A percentile compares a stretch with the other conserved stretches of the same genome.
These are phyloP conservation scores for Leccinum aurantiacum DNA, from an alignment of 768 basidiomycete genomes.

Conservation along the genomic window DNA sequence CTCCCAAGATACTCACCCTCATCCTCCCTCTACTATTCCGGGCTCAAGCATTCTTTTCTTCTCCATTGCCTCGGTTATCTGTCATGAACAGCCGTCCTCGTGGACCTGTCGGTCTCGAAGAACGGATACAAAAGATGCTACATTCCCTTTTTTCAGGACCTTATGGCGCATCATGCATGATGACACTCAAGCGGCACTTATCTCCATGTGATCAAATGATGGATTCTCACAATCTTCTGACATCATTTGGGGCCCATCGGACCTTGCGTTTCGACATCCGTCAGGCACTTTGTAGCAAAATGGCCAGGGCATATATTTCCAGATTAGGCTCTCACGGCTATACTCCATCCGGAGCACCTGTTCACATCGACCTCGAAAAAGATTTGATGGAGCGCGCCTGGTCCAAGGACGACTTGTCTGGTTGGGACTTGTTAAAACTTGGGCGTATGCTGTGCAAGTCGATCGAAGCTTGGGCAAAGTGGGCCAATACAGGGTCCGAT, in stretches of 20 bases:
- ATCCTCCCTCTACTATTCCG: slow-evolving; percentile 78
- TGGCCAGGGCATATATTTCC: slow-evolving; percentile 66
- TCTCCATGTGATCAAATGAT: slow-evolving; percentile 35
- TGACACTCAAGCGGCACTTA: slow-evolving; percentile 58
- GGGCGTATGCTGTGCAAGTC: slow-evolving; percentile 55
- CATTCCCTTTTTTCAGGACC: slow-evolving; percentile 61
- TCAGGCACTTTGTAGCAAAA: slow-evolving; percentile 55
- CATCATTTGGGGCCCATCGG: slow-evolving; percentile 59
- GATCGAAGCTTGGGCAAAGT: slow-evolving; percentile 58
- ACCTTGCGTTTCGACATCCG: slow-evolving; percentile 65
- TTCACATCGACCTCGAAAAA: slow-evolving; percentile 56
- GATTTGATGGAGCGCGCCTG: slow-evolving; percentile 73
- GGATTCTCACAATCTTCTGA: slow-evolving; percentile 33
- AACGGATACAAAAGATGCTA: slow-evolving; percentile 55
- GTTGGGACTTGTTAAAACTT: slow-evolving; percentile 65
- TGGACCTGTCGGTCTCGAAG: slow-evolving; percentile 43
- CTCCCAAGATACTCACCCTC: slow-evolving; percentile 49
- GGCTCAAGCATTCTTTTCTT: slow-evolving; percentile 60
- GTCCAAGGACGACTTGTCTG: slow-evolving; percentile 64
- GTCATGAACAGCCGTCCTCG: slow-evolving; percentile 42
- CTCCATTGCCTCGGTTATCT: slow-evolving; percentile 68
- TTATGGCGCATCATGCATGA: slow-evolving; percentile 63
- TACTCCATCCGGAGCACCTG: slow-evolving; percentile 58
- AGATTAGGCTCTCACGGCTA: slow-evolving; percentile 53
- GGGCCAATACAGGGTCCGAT: slow-evolving; percentile 27